These are phyloP conservation scores for Diacronema lutheri DNA, from an alignment of 78 protist species.

Conservation along the genomic window DNA sequence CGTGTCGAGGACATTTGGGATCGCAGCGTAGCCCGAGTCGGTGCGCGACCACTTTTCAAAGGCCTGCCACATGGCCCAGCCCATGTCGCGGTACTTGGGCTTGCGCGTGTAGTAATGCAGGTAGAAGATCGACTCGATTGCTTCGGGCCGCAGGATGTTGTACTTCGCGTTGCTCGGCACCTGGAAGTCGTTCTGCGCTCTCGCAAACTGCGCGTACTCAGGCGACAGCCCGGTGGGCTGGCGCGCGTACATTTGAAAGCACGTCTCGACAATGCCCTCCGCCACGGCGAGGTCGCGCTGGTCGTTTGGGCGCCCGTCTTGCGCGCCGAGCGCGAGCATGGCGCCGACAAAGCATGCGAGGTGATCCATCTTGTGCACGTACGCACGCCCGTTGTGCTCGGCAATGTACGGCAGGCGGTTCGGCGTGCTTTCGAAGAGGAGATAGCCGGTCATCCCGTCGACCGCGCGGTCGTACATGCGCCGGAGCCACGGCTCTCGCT, in stretches of 20 bases:
- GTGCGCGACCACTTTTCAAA: conserved; percentile 32
- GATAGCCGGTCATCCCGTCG: background rate
- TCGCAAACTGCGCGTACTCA: conserved; percentile 37
- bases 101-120: conserved; percentile 53
- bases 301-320: background rate
- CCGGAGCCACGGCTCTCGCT: background rate
- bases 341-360: conserved; percentile 87
- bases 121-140: conserved; percentile 48
- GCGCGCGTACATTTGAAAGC: conserved; percentile 39
- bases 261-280: conserved; percentile 42
- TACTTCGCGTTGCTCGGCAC: background rate
- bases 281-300: conserved; percentile 18
- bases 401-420: background rate
- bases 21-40: conserved; percentile 8
- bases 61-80: conserved; percentile 46
- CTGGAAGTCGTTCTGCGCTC: background rate
- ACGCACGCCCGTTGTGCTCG: background rate
- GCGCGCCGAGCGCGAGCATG: conserved; percentile 75
- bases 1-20: conserved; percentile 10
- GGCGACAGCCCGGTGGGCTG: conserved; percentile 51
- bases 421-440: background rate
- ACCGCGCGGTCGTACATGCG: background rate
- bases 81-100: conserved; percentile 55
- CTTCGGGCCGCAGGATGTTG: conserved; percentile 46
- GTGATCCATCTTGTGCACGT: conserved; percentile 71